Base-by-base conservation (phyloP, 2,329 filamentous ascomycete genomes). In the Penicillium sp. region DNA sequence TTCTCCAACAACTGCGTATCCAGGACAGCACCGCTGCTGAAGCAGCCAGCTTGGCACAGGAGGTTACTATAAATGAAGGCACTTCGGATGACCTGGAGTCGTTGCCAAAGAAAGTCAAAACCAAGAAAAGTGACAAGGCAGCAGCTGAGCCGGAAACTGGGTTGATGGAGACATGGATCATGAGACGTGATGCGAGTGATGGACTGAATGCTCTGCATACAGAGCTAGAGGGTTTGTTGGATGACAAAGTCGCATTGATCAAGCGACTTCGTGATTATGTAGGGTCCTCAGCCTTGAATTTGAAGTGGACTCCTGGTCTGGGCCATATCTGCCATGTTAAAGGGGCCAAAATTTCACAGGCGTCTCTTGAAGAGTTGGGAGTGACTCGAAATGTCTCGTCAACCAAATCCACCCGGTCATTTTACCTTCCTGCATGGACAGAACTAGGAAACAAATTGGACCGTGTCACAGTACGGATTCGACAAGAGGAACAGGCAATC, bases 261-360 rank as follows among this genome's bases (percentile, higher is more conserved):
- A 78, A 84, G 19, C 75, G 76, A 5, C 80, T 98, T 22, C 85
- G 87, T 52, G 73, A 82, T 13, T 80, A 84, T 5, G 80, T 93
- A 57, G 68, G 76, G 56, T 86, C 86, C 11, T 74, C 85, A 6
- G 88, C 83, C 57, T 82, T 98, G 44, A 89, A 86, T 0, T 82
- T 99, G 21, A 90, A 89, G 66, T 98, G 92, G 90, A 91, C 89
- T 1, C 89, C 93, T 0, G 89, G 88, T 14, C 82, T 96, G 2
- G 93, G 95, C 9, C 91, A 99, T 72, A 90, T 96, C 68, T 93
- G 90, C 66, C 93, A 98, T 71, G 84, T 98, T 66, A 95, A 89
- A 73, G 91, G 91, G 33, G 69, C 70, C 45, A 93, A 90, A 71
- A 89, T 95, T 66, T 79, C 84, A 6, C 74, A 79, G 56, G 62